Conservation (phyloP, 768 basidiomycete species). For the Leccinellum rugosiceps region DNA sequence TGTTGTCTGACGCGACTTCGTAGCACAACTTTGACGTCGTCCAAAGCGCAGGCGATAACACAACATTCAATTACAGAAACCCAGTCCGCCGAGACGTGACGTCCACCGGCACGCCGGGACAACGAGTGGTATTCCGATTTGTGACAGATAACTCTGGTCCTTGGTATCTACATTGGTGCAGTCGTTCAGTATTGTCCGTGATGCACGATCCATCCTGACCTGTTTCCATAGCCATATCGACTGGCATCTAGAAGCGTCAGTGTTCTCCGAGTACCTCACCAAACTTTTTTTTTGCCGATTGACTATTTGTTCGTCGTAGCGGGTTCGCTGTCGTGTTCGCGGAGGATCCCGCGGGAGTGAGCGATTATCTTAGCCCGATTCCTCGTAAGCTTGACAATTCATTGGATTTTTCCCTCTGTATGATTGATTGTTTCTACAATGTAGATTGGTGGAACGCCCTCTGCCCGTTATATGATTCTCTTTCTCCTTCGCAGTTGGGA, state of each 20-base stretch:
- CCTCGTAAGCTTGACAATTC: slow-evolving; percentile 9
- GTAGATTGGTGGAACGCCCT: slow-evolving; percentile 24
- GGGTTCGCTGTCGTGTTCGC: slow-evolving; percentile 29
- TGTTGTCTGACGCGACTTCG: neutral
- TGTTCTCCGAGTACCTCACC: neutral
- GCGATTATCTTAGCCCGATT: slow-evolving; percentile 7
- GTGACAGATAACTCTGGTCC: neutral
- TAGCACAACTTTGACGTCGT: neutral
- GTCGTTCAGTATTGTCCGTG: neutral
- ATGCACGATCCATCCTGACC: neutral
- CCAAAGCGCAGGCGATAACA: neutral
- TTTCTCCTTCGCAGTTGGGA: slow-evolving; percentile 19
- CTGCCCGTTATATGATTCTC: slow-evolving; percentile 24
- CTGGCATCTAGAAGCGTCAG: slow-evolving; percentile 28
- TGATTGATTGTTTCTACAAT: neutral
- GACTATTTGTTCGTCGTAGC: slow-evolving; percentile 4
- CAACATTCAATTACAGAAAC: neutral
- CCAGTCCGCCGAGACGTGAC: neutral
- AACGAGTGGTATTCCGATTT: neutral
- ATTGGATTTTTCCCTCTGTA: neutral
- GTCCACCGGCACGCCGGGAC: neutral
- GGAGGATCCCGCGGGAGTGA: slow-evolving; percentile 20
- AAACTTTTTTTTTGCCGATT: neutral
- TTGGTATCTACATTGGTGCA: slow-evolving; percentile 30
- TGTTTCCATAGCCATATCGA: slow-evolving; percentile 25